Evolutionary conservation across 2,329 filamentous ascomycete genomes (phyloP), one percentile per base, ranked within the genome.

Genomic region (Fusarium falciforme): DNA sequence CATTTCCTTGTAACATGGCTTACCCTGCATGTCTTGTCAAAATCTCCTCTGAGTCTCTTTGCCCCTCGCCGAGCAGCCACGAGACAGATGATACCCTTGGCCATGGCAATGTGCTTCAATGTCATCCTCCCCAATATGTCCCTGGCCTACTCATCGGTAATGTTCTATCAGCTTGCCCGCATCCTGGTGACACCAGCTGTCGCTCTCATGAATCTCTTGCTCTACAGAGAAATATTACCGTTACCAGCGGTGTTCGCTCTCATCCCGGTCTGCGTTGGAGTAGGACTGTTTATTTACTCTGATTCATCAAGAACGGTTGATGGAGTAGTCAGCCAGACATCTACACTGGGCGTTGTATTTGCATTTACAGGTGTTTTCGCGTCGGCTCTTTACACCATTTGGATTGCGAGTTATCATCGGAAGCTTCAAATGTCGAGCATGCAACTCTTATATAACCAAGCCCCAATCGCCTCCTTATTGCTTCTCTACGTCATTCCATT

Each of bases 71-170:
- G 87, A 59, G 87, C 88, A 42, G 82, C 87, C 35, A 82, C 91
- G 58, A 82, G 84, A 67, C 86, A 89, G 38, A 88, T 93, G 64
- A 83, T 92, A 20, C 92, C 91, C 4, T 84, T 93, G n/a, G 89
- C 90, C 4, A 77, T 91, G 33, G 88, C 90, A 77, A 93, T 93
- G 91, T 87, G 89, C 61, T 84, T 91, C 68, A 93, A 93, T 80
- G 90, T 93, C 78, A 90, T 93, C 71, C 84, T 93, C 2, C 91
- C 90, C 11, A 93, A 93, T 77, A 82, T 93, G 8, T 92, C 90
- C 2, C 84, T 93, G 49, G 91, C 91, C 33, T 92, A 89, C 80
- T 93, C 91, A 25, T 89, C 88, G 60, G 89, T 93, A 47, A 91
- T 90, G 47, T 93, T 93, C 80, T 93, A 93, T 80, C 91, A 93